Conservation (phyloP, 78 protist genomes). For the Dictyostelium capitatum region DNA sequence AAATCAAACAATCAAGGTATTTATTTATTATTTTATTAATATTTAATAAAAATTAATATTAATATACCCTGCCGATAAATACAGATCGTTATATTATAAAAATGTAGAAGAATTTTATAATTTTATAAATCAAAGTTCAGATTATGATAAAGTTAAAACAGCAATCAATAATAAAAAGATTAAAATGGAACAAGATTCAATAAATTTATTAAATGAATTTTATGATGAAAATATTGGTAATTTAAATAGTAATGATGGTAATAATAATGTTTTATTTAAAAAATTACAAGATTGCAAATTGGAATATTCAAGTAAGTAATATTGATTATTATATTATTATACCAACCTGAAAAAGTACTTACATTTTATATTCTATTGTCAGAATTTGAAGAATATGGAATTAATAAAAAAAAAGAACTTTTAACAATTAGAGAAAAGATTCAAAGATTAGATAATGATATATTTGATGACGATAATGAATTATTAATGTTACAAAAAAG, state of each 20-base stretch:
- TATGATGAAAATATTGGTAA: too few species aligned
- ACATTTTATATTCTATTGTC: too few species aligned
- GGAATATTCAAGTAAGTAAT: too few species aligned
- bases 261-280: too few species aligned
- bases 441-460: neutral
- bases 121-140: neutral
- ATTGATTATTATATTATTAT: too few species aligned
- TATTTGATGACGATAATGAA: neutral
- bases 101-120: neutral
- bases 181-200: neutral
- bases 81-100: neutral
- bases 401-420: neutral
- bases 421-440: neutral
- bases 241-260: too few species aligned
- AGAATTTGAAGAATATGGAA: too few species aligned
- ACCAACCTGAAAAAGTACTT: too few species aligned
- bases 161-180: neutral
- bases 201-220: neutral
- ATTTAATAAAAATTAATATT: too few species aligned
- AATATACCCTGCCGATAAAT: too few species aligned
- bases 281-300: too few species aligned
- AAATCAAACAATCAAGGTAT: neutral
- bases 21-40: too few species aligned
- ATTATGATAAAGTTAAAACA: neutral
- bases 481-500: neutral